These are phyloP conservation scores for Sideroxylon spinosum DNA, from an alignment of 179 eudicot genomes.

Conservation along the genomic window DNA sequence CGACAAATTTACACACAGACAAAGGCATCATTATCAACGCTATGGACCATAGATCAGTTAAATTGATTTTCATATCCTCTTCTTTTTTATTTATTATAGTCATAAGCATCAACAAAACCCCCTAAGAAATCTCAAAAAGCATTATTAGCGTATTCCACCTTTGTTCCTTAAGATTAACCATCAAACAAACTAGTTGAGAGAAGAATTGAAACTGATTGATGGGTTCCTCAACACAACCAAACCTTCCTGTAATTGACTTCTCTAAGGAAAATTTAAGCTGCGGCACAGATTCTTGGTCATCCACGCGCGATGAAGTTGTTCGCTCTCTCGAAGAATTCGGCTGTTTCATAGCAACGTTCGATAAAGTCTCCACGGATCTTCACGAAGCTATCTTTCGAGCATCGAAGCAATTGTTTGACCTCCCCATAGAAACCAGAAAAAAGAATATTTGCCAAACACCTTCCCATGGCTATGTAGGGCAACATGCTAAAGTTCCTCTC, in stretches of 20 bases:
- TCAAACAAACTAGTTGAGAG: conserved; percentile 5
- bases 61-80: background rate
- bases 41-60: background rate
- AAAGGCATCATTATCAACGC: background rate
- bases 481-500: conserved; percentile 30
- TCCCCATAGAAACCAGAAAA: conserved; percentile 29
- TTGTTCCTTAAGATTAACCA: background rate
- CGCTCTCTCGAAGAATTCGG: conserved; percentile 36
- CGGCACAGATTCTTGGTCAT: conserved; percentile 23
- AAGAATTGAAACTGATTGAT: conserved; percentile 8
- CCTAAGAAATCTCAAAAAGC: background rate
- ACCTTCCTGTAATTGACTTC: conserved; percentile 32
- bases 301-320: conserved; percentile 20
- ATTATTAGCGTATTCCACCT: background rate
- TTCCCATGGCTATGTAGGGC: conserved; percentile 40
- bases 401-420: conserved; percentile 30
- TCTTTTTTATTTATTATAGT: background rate
- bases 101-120: background rate
- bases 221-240: conserved; percentile 27
- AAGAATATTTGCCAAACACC: conserved; percentile 27
- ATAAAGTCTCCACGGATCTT: conserved; percentile 28
- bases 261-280: conserved; percentile 13
- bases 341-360: conserved; percentile 30
- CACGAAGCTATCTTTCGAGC: conserved; percentile 28
- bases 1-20: background rate